Conservation (phyloP, 2,329 filamentous ascomycete genomes). For the Dactylonectria macrodidyma region DNA sequence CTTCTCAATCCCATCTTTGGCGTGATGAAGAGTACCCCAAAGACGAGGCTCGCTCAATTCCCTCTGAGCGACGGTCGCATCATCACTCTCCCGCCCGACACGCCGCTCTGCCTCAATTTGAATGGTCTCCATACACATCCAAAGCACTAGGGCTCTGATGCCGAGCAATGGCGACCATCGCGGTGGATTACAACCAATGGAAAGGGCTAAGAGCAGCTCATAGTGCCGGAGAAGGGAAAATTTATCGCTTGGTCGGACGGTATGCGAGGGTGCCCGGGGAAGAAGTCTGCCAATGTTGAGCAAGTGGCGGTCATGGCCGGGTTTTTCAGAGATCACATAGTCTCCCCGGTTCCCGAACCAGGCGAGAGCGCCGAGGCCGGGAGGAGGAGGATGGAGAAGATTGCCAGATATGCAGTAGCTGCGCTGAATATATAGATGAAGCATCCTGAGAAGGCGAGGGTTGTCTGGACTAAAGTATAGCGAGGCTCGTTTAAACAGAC, state of each 20-base stretch:
- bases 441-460: not conserved
- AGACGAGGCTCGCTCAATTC: not conserved
- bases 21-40: not conserved
- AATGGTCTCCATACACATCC: not conserved
- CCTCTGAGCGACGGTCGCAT: not conserved
- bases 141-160: not conserved
- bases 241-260: not conserved
- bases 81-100: not conserved
- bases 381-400: not conserved
- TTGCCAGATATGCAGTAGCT: not conserved
- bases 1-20: not conserved
- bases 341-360: not conserved
- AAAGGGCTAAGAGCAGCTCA: not conserved
- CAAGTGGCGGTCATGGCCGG: not conserved
- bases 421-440: not conserved
- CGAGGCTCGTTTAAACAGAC: not conserved
- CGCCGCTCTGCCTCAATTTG: not conserved
- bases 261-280: not conserved
- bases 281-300: not conserved
- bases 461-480: not conserved
- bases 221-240: not conserved
- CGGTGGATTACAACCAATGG: not conserved
- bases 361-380: not conserved
- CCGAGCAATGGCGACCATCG: not conserved
- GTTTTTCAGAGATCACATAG: not conserved